Conservation (phyloP, 140 eudicot genomes). For the Ambrosia hybrid region DNA sequence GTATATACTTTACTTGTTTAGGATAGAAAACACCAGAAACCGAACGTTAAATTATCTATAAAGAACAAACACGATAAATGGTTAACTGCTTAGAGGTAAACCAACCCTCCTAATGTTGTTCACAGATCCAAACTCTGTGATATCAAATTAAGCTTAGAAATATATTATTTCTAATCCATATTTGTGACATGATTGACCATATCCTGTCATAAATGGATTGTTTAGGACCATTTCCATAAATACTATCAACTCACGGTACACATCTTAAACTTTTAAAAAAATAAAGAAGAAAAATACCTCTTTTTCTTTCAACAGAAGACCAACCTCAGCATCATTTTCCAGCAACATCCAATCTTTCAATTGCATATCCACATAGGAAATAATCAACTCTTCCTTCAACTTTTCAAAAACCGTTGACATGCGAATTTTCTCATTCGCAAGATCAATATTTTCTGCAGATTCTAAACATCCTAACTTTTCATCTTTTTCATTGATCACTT, state of each 20-base stretch:
- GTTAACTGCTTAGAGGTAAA: no score
- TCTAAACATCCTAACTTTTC: slow-evolving; percentile 1
- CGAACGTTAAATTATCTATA: no score
- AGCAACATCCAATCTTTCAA: slow-evolving; percentile 54
- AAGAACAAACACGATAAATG: no score
- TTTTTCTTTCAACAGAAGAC: background rate
- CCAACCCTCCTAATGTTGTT: no score
- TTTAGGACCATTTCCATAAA: background rate
- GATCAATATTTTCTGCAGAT: slow-evolving; percentile 28
- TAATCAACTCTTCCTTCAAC: slow-evolving; percentile 38
- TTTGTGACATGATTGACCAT: no score
- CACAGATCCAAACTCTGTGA: no score
- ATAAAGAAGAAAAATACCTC: background rate
- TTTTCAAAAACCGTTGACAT: slow-evolving; percentile 37
- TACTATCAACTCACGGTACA: background rate
- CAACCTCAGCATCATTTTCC: slow-evolving; percentile 29
- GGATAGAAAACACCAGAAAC: no score
- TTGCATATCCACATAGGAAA: slow-evolving; percentile 40
- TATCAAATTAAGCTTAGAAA: no score
- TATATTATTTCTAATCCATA: no score
- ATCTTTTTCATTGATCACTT: slow-evolving; percentile 15
- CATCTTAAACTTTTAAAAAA: background rate
- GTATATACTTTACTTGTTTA: no score
- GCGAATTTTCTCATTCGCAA: slow-evolving; percentile 34
- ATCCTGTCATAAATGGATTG: no score